Evolutionary conservation across 805 yeast species (phyloP).

Genomic region (Metschnikowia similis): DNA sequence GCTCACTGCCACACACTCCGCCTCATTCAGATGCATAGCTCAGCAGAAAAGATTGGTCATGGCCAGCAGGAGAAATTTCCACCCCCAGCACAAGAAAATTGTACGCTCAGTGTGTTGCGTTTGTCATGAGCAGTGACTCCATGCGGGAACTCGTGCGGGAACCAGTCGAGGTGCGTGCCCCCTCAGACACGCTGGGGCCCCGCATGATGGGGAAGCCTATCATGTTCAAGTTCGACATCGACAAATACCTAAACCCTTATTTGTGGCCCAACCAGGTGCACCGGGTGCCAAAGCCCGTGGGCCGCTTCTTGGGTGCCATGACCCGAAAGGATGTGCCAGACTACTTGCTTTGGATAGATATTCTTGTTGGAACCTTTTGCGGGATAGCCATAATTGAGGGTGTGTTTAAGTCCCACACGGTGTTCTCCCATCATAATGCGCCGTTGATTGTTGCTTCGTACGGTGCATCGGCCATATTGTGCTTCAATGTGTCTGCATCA

Average conservation of each 20-base stretch:
- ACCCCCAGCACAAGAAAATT: too few relatives aligned
- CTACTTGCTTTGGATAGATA: constrained; percentile 43
- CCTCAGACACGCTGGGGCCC: not conserved
- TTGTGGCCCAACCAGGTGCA: constrained; percentile 26
- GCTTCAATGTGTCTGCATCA: constrained; percentile 50
- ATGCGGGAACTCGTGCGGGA: not conserved
- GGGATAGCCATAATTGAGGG: constrained; percentile 46
- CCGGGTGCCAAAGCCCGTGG: constrained; percentile 30
- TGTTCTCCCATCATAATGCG: constrained; percentile 36
- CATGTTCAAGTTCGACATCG: constrained; percentile 37
- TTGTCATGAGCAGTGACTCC: not conserved
- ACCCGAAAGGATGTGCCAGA: constrained; percentile 29
- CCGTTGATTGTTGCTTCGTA: constrained; percentile 52
- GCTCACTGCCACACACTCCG: not conserved
- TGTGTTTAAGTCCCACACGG: constrained; percentile 37
- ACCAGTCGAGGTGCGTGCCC: not conserved
- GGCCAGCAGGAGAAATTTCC: too few relatives aligned
- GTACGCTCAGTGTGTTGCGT: not conserved
- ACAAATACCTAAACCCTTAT: constrained; percentile 25
- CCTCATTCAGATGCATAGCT: not conserved
- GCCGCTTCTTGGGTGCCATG: constrained; percentile 40
- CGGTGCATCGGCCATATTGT: constrained; percentile 60
- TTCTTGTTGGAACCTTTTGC: constrained; percentile 41
- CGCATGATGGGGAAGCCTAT: not conserved
- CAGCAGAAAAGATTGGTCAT: not conserved